Conservation (phyloP, 202 grass and related monocot genomes). For the Brachypodium distachyon region DNA sequence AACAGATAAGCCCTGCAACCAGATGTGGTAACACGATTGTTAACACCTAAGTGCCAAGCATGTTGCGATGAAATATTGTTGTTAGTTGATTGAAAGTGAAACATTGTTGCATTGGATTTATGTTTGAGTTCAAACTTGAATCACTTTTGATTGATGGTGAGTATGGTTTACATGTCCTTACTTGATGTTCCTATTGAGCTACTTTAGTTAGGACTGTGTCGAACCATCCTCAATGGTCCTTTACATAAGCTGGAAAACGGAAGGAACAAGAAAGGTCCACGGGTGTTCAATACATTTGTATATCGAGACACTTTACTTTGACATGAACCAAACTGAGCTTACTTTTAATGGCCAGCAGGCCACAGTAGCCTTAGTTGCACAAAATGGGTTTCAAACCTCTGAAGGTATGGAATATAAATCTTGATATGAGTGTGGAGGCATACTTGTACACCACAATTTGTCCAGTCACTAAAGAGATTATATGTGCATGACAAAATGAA, state of each 20-base stretch:
- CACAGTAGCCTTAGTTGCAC: neutral
- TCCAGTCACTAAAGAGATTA: neutral
- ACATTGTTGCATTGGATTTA: neutral
- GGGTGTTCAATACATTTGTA: neutral
- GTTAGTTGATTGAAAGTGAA: neutral
- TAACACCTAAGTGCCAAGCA: too few species aligned
- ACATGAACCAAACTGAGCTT: neutral
- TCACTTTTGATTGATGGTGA: neutral
- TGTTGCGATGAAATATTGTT: neutral
- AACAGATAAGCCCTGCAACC: neutral
- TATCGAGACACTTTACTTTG: neutral
- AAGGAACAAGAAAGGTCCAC: neutral
- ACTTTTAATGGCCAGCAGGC: neutral
- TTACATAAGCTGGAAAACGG: neutral
- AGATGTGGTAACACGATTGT: neutral
- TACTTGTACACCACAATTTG: neutral
- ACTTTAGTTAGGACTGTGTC: neutral
- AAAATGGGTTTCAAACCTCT: neutral
- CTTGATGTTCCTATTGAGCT: neutral
- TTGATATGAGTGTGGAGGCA: too few species aligned
- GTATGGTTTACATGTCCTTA: neutral
- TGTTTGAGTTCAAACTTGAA: neutral
- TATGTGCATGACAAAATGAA: conserved; percentile 10
- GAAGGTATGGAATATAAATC: neutral
- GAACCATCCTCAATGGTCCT: neutral